Evolutionary conservation across 2,329 filamentous ascomycete species (phyloP).

Genomic region (Knoxdaviesia proteae): DNA sequence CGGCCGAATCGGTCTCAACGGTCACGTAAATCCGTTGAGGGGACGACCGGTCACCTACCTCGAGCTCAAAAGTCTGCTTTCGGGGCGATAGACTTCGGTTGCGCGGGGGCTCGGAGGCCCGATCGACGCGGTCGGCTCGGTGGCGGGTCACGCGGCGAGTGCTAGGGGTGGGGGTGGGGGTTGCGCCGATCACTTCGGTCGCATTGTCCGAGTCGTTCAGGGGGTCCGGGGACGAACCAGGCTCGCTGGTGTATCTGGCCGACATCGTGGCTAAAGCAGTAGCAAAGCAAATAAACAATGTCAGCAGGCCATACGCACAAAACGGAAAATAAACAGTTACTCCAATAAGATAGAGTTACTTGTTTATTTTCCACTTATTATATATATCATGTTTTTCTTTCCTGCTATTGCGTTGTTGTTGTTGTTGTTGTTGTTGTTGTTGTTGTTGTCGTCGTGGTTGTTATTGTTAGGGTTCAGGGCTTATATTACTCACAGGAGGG

Average conservation of each 20-base stretch:
- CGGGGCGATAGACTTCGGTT: conserved; percentile 20
- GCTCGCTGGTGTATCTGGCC: conserved; percentile 18
- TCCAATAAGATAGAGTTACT: no score
- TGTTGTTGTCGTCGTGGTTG: no score
- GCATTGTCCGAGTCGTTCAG: conserved; percentile 15
- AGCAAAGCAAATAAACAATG: no score
- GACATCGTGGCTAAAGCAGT: conserved; percentile 5
- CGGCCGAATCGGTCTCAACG: conserved; percentile 23
- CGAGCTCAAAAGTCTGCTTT: conserved; percentile 35
- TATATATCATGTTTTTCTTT: no score
- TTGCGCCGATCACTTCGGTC: conserved; percentile 11
- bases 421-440: no score
- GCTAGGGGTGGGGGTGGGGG: conserved; percentile 13
- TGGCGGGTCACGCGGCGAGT: conserved; percentile 22
- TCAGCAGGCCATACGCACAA: no score
- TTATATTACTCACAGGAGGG: no score
- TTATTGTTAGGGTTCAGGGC: no score
- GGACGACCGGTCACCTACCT: conserved; percentile 26
- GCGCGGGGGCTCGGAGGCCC: conserved; percentile 9
- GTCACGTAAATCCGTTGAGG: conserved; percentile 33
- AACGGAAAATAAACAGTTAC: no score
- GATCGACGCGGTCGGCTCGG: conserved; percentile 15
- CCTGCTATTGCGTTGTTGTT: no score
- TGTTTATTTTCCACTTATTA: no score
- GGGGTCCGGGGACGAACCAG: conserved; percentile 30